These are phyloP conservation scores for Candida pseudocylindracea DNA, from an alignment of 1,139 yeast species.

Conservation along the genomic window DNA sequence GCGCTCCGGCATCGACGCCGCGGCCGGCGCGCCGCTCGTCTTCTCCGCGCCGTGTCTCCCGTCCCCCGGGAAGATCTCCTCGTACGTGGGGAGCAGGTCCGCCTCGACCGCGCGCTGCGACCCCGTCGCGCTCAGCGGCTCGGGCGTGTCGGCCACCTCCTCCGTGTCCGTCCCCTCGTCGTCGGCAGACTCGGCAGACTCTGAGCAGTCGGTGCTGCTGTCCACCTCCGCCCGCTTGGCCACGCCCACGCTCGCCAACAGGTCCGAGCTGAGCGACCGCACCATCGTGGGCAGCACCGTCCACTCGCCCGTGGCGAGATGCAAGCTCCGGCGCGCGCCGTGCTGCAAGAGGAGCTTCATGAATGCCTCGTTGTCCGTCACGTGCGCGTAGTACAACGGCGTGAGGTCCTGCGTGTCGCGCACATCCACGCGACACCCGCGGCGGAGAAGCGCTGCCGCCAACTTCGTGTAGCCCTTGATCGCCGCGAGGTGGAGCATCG, in stretches of 20 bases:
- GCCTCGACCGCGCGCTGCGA: slow-evolving; percentile 22
- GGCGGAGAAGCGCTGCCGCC: slow-evolving; percentile 39
- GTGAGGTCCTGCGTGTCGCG: slow-evolving; percentile 67
- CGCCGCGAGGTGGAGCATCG: slow-evolving; percentile 68
- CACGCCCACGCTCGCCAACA: background rate
- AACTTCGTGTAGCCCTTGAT: slow-evolving; percentile 46
- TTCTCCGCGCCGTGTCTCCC: slow-evolving; percentile 15
- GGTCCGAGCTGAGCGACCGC: slow-evolving; percentile 17
- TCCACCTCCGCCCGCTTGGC: background rate
- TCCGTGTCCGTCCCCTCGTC: slow-evolving; percentile 3
- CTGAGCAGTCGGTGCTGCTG: slow-evolving; percentile 2
- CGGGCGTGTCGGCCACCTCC: slow-evolving; percentile 12
- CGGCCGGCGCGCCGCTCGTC: slow-evolving; percentile 9
- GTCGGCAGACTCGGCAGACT: slow-evolving; percentile 21
- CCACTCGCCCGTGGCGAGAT: slow-evolving; percentile 14
- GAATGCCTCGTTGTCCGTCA: slow-evolving; percentile 46
- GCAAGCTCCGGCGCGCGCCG: slow-evolving; percentile 48
- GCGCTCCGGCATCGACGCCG: slow-evolving; percentile 30
- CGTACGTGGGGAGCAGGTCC: slow-evolving; percentile 66
- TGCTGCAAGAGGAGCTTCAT: slow-evolving; percentile 28
- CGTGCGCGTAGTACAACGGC: slow-evolving; percentile 70
- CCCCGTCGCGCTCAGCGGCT: slow-evolving; percentile 39
- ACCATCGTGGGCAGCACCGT: slow-evolving; percentile 11
- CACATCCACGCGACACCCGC: slow-evolving; percentile 61
- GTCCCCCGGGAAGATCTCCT: slow-evolving; percentile 61